A percentile compares a stretch with the other conserved stretches of the same genome.
Conservation (phyloP, 129 eudicot genomes). For the Arctium minus region DNA sequence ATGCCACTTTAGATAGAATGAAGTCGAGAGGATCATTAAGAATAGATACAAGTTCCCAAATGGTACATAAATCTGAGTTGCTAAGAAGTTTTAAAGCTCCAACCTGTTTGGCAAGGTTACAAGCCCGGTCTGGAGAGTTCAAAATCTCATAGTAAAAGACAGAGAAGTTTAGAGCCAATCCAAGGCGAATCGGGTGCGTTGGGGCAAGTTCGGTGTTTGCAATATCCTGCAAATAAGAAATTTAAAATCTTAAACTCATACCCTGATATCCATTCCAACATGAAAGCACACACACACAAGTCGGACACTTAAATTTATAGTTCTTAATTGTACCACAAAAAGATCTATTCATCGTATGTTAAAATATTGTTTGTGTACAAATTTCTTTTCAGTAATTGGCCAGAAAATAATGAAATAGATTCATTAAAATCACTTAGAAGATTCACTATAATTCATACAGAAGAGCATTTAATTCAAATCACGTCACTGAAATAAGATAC, state of each 20-base stretch:
- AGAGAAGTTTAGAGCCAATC: constrained; percentile 54
- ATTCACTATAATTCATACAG: not conserved
- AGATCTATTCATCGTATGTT: not conserved
- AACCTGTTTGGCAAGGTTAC: constrained; percentile 63
- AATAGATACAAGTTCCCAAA: not conserved
- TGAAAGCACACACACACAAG: not conserved
- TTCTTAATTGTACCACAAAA: too few species aligned
- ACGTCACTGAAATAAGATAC: not conserved
- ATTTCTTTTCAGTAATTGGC: not conserved
- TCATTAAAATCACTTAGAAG: not conserved
- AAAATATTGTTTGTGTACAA: not conserved
- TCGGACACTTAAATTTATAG: too few species aligned
- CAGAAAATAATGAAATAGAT: not conserved
- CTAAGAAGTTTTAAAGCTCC: not conserved
- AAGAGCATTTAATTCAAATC: not conserved
- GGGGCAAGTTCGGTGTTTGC: constrained; percentile 54
- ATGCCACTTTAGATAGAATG: not conserved
- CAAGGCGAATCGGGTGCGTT: constrained; percentile 59
- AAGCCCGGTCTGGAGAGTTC: constrained; percentile 60
- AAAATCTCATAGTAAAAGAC: constrained; percentile 63
- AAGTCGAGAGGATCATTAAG: not conserved
- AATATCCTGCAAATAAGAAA: constrained; percentile 36
- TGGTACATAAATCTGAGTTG: not conserved
- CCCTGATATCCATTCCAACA: not conserved
- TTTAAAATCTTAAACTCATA: not conserved